These are phyloP conservation scores for Syzygium syzygioides DNA, from an alignment of 441 rosid genomes.

Conservation along the genomic window DNA sequence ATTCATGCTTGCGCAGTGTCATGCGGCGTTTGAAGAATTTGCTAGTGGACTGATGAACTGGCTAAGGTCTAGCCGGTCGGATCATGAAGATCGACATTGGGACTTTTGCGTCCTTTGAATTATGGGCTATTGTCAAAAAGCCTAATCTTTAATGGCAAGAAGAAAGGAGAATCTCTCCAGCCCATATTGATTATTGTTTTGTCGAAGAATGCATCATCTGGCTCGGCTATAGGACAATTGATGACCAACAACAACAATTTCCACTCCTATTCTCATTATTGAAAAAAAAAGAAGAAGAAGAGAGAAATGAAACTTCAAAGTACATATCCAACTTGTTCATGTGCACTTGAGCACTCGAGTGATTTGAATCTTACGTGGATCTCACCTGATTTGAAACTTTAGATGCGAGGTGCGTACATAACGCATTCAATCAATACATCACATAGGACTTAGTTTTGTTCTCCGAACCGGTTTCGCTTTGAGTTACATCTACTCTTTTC, in stretches of 20 bases:
- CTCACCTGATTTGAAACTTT: accelerated
- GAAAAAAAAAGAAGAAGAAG: background rate
- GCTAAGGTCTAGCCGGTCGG: background rate
- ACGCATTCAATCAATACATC: background rate
- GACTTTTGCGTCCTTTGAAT: background rate
- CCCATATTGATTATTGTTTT: background rate
- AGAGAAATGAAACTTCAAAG: background rate
- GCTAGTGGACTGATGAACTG: no score
- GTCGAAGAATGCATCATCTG: background rate
- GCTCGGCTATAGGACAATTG: background rate
- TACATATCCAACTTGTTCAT: background rate
- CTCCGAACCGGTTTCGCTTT: background rate
- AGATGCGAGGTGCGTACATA: accelerated
- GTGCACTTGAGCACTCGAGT: background rate
- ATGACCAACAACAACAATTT: background rate
- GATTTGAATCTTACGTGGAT: background rate
- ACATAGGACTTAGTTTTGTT: background rate
- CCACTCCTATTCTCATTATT: background rate
- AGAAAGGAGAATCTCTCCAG: background rate
- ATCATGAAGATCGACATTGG: background rate
- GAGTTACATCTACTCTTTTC: background rate
- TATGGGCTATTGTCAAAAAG: background rate
- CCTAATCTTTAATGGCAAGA: background rate
- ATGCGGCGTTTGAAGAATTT: background rate
- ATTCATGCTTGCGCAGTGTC: background rate